phyloP scores from a whole-genome alignment of 2,329 filamentous ascomycete species.

The Fonsecaea pedrosoi region DNA sequence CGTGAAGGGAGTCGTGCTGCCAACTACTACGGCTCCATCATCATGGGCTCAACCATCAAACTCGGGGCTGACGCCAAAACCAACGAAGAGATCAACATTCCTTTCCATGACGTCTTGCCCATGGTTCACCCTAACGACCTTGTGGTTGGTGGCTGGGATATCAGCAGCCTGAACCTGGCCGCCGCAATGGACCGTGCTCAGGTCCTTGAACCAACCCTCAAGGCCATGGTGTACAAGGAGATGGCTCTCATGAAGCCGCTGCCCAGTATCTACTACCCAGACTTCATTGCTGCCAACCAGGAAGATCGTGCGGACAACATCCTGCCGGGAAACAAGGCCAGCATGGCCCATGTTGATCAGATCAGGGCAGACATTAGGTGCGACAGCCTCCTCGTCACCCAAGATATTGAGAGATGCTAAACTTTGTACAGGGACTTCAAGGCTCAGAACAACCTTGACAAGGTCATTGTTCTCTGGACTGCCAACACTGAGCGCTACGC shows the following conservation, averaged over 20 bases:
- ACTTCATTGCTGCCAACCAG: conserved; percentile 99
- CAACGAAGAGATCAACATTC: conserved; percentile 89
- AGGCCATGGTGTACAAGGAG: conserved; percentile 88
- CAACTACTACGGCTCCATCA: conserved; percentile 98
- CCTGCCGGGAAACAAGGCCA: conserved; percentile 81
- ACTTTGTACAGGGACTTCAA: conserved; percentile 77
- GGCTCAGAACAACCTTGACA: conserved; percentile 80
- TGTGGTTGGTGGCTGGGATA: conserved; percentile 95
- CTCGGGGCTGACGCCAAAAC: conserved; percentile 86
- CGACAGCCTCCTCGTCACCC: conserved; percentile 40
- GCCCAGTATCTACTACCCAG: conserved; percentile 96
- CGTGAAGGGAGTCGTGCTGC: conserved; percentile 82
- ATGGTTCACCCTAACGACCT: conserved; percentile 98
- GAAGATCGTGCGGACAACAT: conserved; percentile 94
- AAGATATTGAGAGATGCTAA: conserved; percentile 12
- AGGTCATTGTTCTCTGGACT: conserved; percentile 97
- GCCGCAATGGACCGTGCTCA: conserved; percentile 93
- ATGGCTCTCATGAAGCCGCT: conserved; percentile 88
- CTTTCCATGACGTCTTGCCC: conserved; percentile 90
- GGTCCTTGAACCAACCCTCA: conserved; percentile 94
- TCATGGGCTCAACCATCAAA: conserved; percentile 98
- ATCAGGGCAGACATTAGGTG: conserved; percentile 90
- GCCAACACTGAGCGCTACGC: conserved; percentile 98
- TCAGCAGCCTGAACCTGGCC: conserved; percentile 86
- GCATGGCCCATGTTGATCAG: conserved; percentile 85